Percentiles rank a stretch among this genome's conserved stretches.
Conservation (phyloP, 768 basidiomycete genomes). For the Rhizopogon vinicolor region DNA sequence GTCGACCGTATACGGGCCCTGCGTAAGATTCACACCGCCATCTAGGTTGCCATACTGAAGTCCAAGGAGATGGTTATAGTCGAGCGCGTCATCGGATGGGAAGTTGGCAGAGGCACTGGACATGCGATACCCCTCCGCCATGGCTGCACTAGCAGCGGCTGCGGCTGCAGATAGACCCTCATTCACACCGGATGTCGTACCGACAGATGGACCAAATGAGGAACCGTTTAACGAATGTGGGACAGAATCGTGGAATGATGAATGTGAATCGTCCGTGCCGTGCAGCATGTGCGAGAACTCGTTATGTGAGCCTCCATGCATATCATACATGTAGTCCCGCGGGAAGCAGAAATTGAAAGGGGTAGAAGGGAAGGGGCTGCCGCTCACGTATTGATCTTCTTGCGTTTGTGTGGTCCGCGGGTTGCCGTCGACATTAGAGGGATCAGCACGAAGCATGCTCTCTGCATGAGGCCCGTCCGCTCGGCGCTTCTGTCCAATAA, state of each 20-base stretch:
- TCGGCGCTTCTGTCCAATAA: constrained; percentile 70
- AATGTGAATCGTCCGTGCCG: constrained; percentile 20
- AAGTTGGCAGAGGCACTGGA: constrained; percentile 50
- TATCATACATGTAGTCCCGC: constrained; percentile 63
- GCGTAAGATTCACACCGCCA: constrained; percentile 31
- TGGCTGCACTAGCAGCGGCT: constrained; percentile 58
- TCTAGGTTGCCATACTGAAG: constrained; percentile 59
- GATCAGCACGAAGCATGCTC: constrained; percentile 76
- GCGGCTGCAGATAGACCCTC: constrained; percentile 65
- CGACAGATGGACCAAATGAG: constrained; percentile 32
- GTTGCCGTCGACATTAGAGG: constrained; percentile 47
- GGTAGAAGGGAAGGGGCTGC: constrained; percentile 58
- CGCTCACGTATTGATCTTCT: constrained; percentile 36
- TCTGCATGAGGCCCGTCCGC: constrained; percentile 80
- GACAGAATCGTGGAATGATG: constrained; percentile 27
- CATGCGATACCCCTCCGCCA: constrained; percentile 72
- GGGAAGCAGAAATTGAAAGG: constrained; percentile 73
- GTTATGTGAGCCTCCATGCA: constrained; percentile 31
- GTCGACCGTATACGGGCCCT: constrained; percentile 73
- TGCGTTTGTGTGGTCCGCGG: constrained; percentile 24
- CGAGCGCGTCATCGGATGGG: constrained; percentile 53
- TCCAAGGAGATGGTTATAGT: constrained; percentile 61
- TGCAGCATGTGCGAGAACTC: constrained; percentile 31
- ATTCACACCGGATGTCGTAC: constrained; percentile 24
- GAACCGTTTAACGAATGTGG: constrained; percentile 24